Evolutionary conservation across 2,329 filamentous ascomycete genomes (phyloP).

Genomic region (Coniochaeta sp.): DNA sequence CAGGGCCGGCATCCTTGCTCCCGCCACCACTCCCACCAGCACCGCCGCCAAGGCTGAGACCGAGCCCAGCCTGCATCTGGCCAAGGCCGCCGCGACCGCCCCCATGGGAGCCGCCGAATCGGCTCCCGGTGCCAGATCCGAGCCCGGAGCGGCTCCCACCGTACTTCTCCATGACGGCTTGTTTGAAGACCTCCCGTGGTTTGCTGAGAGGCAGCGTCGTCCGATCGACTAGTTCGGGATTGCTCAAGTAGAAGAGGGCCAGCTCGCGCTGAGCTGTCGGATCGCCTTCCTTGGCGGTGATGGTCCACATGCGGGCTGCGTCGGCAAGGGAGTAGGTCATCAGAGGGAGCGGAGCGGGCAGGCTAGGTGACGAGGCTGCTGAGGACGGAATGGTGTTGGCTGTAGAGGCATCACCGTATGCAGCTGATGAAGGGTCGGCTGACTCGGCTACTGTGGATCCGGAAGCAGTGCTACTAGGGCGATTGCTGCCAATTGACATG

Average conservation of each 20-base stretch:
- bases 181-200: conserved; percentile 84
- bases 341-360: conserved; percentile 37
- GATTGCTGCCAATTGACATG: background rate
- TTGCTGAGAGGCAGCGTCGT: conserved; percentile 78
- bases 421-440: background rate
- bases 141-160: conserved; percentile 30
- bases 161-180: conserved; percentile 69
- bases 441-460: conserved; percentile 2
- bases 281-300: conserved; percentile 88
- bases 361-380: conserved; percentile 28
- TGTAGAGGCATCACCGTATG: background rate
- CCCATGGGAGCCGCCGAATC: conserved; percentile 8
- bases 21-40: conserved; percentile 9
- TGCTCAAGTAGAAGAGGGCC: conserved; percentile 85
- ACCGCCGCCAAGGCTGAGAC: conserved; percentile 4
- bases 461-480: conserved; percentile 9
- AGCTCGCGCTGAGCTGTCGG: conserved; percentile 86
- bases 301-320: conserved; percentile 82
- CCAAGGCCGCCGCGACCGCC: conserved; percentile 14
- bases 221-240: conserved; percentile 75
- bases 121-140: conserved; percentile 13
- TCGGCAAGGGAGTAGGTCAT: conserved; percentile 66
- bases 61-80: background rate
- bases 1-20: conserved; percentile 9
- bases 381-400: conserved; percentile 5